Conservation (phyloP, 352 stramenopile species). For the Phytophthora colocasiae region DNA sequence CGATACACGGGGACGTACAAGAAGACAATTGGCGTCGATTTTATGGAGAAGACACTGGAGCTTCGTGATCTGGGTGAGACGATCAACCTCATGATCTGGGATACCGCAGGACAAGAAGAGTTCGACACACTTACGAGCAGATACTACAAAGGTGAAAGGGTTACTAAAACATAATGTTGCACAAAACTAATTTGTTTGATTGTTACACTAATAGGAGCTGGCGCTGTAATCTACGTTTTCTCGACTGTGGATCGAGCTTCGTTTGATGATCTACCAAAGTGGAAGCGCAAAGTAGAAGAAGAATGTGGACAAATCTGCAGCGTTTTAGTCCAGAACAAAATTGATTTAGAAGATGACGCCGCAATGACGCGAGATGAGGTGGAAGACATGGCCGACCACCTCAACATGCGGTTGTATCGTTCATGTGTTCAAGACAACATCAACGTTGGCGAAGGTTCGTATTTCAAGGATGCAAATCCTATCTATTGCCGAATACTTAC, state of each 20-base stretch:
- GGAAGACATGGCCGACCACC: slow-evolving; percentile 67
- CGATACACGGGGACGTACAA: slow-evolving; percentile 86
- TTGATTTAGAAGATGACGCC: slow-evolving; percentile 70
- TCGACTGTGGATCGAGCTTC: slow-evolving; percentile 76
- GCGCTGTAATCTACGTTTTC: slow-evolving; percentile 80
- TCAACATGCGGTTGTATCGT: slow-evolving; percentile 65
- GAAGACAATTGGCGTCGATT: slow-evolving; percentile 87
- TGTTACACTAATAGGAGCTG: slow-evolving; percentile 38
- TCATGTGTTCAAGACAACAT: slow-evolving; percentile 77
- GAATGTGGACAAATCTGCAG: slow-evolving; percentile 72
- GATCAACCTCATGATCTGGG: slow-evolving; percentile 86
- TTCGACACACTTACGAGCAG: slow-evolving; percentile 82
- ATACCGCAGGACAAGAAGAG: slow-evolving; percentile 82
- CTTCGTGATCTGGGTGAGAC: slow-evolving; percentile 65
- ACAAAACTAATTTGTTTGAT: not conserved
- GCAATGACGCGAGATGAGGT: slow-evolving; percentile 67
- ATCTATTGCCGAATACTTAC: not conserved
- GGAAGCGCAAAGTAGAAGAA: slow-evolving; percentile 75
- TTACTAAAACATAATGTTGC: not conserved
- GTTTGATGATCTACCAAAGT: slow-evolving; percentile 74
- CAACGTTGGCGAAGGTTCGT: slow-evolving; percentile 70
- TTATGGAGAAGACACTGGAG: slow-evolving; percentile 83
- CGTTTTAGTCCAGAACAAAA: slow-evolving; percentile 83
- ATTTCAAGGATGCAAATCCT: not conserved
- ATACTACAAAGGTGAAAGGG: slow-evolving; percentile 68